phyloP scores from a whole-genome alignment of 495 filamentous ascomycete genomes.

The Chaetomium fimeti region DNA sequence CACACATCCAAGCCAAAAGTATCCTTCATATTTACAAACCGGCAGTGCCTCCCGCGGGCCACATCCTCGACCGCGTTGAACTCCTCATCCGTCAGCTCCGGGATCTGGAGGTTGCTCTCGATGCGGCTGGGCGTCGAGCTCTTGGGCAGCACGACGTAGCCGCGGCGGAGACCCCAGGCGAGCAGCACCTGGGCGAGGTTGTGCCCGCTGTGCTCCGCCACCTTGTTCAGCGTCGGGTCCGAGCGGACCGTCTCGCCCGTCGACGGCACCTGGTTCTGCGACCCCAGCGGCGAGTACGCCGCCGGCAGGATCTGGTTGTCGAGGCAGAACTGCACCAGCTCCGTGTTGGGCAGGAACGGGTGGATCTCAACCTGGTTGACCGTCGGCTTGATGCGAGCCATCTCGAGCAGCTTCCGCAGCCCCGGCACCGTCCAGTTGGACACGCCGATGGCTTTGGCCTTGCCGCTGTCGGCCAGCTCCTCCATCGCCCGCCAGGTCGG shows the following conservation, averaged over 20 bases:
- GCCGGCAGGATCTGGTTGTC: constrained; percentile 61
- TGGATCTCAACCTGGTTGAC: constrained; percentile 55
- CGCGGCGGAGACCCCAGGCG: constrained; percentile 45
- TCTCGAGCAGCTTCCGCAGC: constrained; percentile 43
- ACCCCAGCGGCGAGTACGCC: constrained; percentile 63
- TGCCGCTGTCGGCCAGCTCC: constrained; percentile 41
- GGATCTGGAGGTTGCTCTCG: constrained; percentile 51
- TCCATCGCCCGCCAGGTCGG: constrained; percentile 57
- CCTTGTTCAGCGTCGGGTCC: constrained; percentile 41
- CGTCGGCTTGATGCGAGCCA: constrained; percentile 45
- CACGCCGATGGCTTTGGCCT: constrained; percentile 48
- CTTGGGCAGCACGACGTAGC: constrained; percentile 52
- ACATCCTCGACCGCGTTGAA: constrained; percentile 45
- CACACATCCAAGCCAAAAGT: constrained; percentile 54
- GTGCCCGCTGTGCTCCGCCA: constrained; percentile 42
- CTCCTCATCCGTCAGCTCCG: constrained; percentile 43
- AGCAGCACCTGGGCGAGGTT: constrained; percentile 50
- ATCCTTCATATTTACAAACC: constrained; percentile 83
- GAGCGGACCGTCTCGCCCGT: constrained; percentile 48
- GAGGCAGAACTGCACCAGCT: constrained; percentile 56
- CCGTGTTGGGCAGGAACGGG: constrained; percentile 53
- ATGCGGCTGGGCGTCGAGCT: constrained; percentile 65
- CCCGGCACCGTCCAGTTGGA: constrained; percentile 50
- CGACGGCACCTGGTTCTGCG: constrained; percentile 56
- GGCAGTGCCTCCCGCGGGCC: constrained; percentile 52